Conservation (phyloP, 1,284 basidiomycete species). For the Phlebopus sp. region DNA sequence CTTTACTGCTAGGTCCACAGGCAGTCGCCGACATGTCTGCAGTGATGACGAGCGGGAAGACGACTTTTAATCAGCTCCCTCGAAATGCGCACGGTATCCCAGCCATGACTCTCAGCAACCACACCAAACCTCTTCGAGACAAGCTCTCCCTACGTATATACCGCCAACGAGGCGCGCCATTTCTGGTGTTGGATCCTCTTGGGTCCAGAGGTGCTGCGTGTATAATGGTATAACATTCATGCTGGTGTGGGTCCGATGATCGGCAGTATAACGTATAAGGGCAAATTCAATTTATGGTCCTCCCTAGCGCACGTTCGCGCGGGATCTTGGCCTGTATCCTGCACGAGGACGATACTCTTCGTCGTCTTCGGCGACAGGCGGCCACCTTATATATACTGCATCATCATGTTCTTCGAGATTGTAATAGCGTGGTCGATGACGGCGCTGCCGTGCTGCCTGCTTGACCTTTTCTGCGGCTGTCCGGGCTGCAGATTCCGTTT, state of each 20-base stretch:
- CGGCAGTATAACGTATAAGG: too few species aligned
- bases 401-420: constrained; percentile 5
- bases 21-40: constrained; percentile 12
- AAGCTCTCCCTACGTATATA: too few species aligned
- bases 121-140: too few species aligned
- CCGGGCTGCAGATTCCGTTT: constrained; percentile 11
- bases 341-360: background rate
- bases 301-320: too few species aligned
- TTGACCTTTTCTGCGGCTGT: constrained; percentile 18
- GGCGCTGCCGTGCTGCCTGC: constrained; percentile 11
- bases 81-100: too few species aligned
- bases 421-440: constrained; percentile 14
- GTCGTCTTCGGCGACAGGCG: constrained; percentile 6
- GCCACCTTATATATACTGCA: constrained; percentile 1
- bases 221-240: too few species aligned
- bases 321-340: background rate
- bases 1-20: constrained; percentile 22
- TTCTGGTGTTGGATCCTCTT: too few species aligned
- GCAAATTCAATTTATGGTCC: too few species aligned
- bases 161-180: too few species aligned
- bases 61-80: constrained; percentile 17
- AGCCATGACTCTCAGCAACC: too few species aligned
- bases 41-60: constrained; percentile 30
- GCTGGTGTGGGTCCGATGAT: too few species aligned
- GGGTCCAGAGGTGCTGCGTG: too few species aligned